Evolutionary conservation across 2,329 filamentous ascomycete genomes (phyloP).

Genomic region (Golovinomyces cichoracearum): DNA sequence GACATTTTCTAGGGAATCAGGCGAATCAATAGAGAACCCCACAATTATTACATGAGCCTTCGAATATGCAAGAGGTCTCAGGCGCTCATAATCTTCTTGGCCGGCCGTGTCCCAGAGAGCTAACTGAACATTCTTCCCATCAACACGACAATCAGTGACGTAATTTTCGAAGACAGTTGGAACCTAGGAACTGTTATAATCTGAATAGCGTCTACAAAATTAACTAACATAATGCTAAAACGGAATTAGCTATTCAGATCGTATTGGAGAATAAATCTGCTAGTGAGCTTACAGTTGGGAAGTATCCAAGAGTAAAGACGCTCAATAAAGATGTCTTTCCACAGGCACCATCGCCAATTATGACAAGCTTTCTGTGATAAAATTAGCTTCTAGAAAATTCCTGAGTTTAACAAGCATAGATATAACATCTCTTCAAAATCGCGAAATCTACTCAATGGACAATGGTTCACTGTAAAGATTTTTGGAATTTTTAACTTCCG

Average conservation of each 20-base stretch:
- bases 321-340: conserved; percentile 94
- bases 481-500: too few relatives aligned
- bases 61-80: conserved; percentile 82
- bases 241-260: conserved; percentile 4
- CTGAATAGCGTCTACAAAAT: conserved; percentile 17
- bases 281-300: conserved; percentile 52
- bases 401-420: too few relatives aligned
- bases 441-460: too few relatives aligned
- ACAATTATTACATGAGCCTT: conserved; percentile 95
- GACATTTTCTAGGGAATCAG: conserved; percentile 90
- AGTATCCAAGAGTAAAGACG: conserved; percentile 94
- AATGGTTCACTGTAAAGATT: too few relatives aligned
- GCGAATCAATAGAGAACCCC: conserved; percentile 82
- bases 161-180: conserved; percentile 99
- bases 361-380: conserved; percentile 57
- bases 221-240: conserved; percentile 24
- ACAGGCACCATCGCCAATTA: conserved; percentile 91
- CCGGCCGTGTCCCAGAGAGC: conserved; percentile 98
- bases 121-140: conserved; percentile 94
- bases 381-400: not conserved
- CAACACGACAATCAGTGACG: conserved; percentile 92
- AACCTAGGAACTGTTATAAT: conserved; percentile 30
- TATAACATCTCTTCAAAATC: too few relatives aligned
- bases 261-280: not conserved
- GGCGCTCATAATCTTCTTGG: conserved; percentile 91